Conservation (phyloP, 2,329 filamentous ascomycete genomes). For the Coniochaeta ligniaria region DNA sequence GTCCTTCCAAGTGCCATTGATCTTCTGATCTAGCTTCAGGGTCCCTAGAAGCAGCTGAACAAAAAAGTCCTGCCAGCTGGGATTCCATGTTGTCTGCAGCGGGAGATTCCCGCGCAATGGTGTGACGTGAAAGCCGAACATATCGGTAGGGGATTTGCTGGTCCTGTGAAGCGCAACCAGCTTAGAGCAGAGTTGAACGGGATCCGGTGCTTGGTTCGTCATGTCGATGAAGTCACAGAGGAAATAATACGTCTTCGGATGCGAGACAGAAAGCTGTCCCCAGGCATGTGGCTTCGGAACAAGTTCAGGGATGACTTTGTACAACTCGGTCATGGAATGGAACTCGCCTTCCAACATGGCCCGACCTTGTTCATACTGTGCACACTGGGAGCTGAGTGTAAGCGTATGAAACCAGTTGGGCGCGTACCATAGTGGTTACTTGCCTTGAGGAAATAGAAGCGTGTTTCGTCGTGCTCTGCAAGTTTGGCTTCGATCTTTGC, state of each 20-base stretch:
- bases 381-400: too few relatives aligned
- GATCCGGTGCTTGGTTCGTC: slow-evolving; percentile 9
- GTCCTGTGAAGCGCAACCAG: slow-evolving; percentile 10
- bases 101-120: slow-evolving; percentile 23
- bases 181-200: slow-evolving; percentile 5
- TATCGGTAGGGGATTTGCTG: slow-evolving; percentile 16
- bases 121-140: slow-evolving; percentile 27
- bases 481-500: too few relatives aligned
- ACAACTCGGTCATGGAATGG: slow-evolving; percentile 19
- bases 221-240: slow-evolving; percentile 22
- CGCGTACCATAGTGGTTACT: too few relatives aligned
- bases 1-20: slow-evolving; percentile 22
- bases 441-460: too few relatives aligned
- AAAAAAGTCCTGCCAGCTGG: slow-evolving; percentile 28
- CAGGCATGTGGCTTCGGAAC: slow-evolving; percentile 19
- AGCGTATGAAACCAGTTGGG: too few relatives aligned
- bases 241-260: slow-evolving; percentile 17
- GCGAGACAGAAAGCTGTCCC: slow-evolving; percentile 13
- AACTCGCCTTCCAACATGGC: slow-evolving; percentile 14
- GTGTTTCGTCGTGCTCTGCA: too few relatives aligned
- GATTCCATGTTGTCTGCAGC: slow-evolving; percentile 23
- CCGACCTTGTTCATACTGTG: too few relatives aligned
- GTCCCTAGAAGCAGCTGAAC: slow-evolving; percentile 24
- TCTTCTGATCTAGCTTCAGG: slow-evolving; percentile 18
- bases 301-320: slow-evolving; percentile 16